Conservation (phyloP, 495 filamentous ascomycete species). For the Hypoxylon fragiforme region DNA sequence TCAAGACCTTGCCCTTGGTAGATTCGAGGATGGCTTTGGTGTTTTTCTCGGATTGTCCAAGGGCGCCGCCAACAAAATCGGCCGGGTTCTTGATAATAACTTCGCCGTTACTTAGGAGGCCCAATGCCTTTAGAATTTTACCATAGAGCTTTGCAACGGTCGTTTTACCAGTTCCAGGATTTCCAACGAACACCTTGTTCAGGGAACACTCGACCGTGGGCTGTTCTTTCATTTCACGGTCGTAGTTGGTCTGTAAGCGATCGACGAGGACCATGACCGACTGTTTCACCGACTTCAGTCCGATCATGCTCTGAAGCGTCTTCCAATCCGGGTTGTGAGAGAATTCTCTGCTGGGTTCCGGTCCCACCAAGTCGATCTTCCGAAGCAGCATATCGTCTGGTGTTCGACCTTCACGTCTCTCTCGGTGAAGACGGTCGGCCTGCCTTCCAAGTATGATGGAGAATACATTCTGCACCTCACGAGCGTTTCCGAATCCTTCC, state of each 20-base stretch:
- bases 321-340: conserved; percentile 57
- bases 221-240: conserved; percentile 62
- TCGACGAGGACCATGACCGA: conserved; percentile 60
- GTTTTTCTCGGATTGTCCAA: conserved; percentile 70
- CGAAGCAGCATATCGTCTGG: conserved; percentile 58
- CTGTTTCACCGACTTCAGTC: conserved; percentile 64
- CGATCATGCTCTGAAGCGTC: conserved; percentile 62
- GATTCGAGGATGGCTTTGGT: conserved; percentile 72
- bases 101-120: conserved; percentile 63
- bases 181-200: conserved; percentile 69
- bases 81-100: conserved; percentile 71
- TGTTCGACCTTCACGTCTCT: conserved; percentile 33
- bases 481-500: conserved; percentile 74
- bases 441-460: conserved; percentile 60
- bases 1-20: conserved; percentile 69
- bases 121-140: conserved; percentile 62
- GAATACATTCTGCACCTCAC: conserved; percentile 66
- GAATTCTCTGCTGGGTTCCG: conserved; percentile 61
- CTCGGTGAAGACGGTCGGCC: conserved; percentile 52
- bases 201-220: conserved; percentile 58
- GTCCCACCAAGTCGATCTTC: conserved; percentile 67
- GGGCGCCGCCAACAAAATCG: conserved; percentile 66
- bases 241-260: conserved; percentile 59
- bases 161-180: conserved; percentile 77
- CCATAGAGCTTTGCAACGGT: conserved; percentile 75